Conservation (phyloP, 164 flowering plant species). For the Cinnamomum chago region DNA sequence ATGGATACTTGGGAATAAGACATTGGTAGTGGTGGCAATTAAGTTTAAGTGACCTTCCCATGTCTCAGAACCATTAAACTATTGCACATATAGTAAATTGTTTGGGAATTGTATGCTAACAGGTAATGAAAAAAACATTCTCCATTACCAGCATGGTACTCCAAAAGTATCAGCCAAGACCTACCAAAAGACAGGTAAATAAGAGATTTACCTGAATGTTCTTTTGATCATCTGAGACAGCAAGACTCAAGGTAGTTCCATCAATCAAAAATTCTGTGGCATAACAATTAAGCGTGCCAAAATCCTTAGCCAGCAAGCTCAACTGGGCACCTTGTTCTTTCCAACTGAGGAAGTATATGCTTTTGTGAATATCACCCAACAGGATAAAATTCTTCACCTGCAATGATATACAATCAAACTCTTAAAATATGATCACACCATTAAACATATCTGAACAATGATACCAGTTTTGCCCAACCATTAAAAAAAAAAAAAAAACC, state of each 20-base stretch:
- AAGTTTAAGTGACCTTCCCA: no score
- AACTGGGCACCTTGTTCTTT: slow-evolving; percentile 96
- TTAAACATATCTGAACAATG: not conserved
- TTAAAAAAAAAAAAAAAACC: no score
- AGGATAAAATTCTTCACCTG: slow-evolving; percentile 97
- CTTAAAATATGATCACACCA: not conserved
- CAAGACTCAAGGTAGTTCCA: slow-evolving; percentile 85
- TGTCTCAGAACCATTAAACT: no score
- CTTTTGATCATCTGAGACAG: slow-evolving; percentile 90
- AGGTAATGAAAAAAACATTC: no score
- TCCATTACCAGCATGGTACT: not conserved
- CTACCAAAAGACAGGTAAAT: not conserved
- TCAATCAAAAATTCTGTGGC: slow-evolving; percentile 95
- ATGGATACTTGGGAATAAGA: no score
- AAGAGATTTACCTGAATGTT: slow-evolving; percentile 66
- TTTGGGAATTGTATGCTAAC: no score
- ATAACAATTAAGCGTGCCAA: slow-evolving; percentile 87
- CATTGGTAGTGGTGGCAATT: no score
- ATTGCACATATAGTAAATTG: no score
- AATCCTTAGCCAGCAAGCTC: slow-evolving; percentile 86
- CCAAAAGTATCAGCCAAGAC: not conserved
- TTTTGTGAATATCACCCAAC: slow-evolving; percentile 88
- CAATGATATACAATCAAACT: slow-evolving; percentile 7
- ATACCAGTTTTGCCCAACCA: not conserved
- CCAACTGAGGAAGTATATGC: slow-evolving; percentile 96